Evolutionary conservation across 805 yeast genomes (phyloP).

Genomic region (Clavispora vitiphila): DNA sequence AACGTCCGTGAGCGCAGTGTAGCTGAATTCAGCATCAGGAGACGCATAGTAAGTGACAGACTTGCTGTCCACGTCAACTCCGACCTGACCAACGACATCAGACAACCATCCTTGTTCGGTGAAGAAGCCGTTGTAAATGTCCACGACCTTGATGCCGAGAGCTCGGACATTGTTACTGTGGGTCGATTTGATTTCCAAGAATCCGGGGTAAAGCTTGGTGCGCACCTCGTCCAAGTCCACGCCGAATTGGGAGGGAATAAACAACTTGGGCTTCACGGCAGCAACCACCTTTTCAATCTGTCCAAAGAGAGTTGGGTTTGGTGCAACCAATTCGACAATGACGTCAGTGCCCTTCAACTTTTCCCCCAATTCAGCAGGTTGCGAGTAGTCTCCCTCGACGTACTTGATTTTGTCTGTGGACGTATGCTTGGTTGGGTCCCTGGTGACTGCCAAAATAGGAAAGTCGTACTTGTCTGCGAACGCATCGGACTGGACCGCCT

Average conservation of each 20-base stretch:
- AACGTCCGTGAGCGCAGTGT: constrained; percentile 30
- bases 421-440: constrained; percentile 31
- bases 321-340: constrained; percentile 41
- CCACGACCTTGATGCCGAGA: constrained; percentile 45
- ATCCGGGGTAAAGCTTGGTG: constrained; percentile 28
- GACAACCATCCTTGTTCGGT: constrained; percentile 30
- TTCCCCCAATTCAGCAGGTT: constrained; percentile 20
- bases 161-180: constrained; percentile 38
- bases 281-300: constrained; percentile 36
- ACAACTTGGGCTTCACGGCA: constrained; percentile 43
- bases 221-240: constrained; percentile 30
- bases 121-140: constrained; percentile 37
- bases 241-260: constrained; percentile 62
- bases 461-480: constrained; percentile 38
- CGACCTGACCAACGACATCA: constrained; percentile 29
- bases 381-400: constrained; percentile 26
- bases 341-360: constrained; percentile 47
- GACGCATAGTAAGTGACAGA: constrained; percentile 40
- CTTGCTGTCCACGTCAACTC: constrained; percentile 26
- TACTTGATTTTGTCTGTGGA: constrained; percentile 37
- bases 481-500: constrained; percentile 39
- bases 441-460: constrained; percentile 51
- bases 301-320: constrained; percentile 25
- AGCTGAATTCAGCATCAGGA: constrained; percentile 22
- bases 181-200: constrained; percentile 26